Conservation (phyloP, 805 yeast genomes). For the Candida khao-thaluensis region DNA sequence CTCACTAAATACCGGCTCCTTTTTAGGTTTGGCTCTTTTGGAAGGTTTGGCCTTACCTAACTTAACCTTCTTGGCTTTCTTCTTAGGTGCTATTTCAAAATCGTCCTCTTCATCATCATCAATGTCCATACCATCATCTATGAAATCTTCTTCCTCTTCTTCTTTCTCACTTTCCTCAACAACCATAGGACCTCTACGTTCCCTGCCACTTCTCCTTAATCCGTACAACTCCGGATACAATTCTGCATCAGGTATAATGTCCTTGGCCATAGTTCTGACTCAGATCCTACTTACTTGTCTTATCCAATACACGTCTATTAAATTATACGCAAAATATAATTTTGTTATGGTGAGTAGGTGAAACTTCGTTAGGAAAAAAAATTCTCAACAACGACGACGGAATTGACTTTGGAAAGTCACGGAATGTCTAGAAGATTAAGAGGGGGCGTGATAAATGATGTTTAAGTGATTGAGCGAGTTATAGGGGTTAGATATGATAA, state of each 20-base stretch:
- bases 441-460: too few relatives aligned
- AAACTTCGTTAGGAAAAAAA: conserved; percentile 1
- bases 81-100: conserved; percentile 19
- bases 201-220: conserved; percentile 70
- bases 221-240: conserved; percentile 83
- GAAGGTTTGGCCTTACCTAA: conserved; percentile 1
- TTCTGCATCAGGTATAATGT: conserved; percentile 49
- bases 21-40: conserved; percentile 2
- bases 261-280: conserved; percentile 24
- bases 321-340: conserved; percentile 1
- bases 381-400: conserved; percentile 8
- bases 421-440: neutral
- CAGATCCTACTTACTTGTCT: neutral
- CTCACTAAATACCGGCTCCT: conserved; percentile 31
- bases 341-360: neutral
- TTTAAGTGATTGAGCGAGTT: too few relatives aligned
- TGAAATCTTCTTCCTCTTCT: conserved; percentile 19
- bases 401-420: neutral
- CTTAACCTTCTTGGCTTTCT: conserved; percentile 2
- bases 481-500: too few relatives aligned
- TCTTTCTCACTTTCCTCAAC: conserved; percentile 38
- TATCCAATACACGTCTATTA: neutral
- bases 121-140: conserved; percentile 17
- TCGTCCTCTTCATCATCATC: conserved; percentile 22
- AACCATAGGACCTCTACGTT: conserved; percentile 40